Base-by-base conservation (phyloP, 1,284 basidiomycete genomes). In the Ustilago lituana region DNA sequence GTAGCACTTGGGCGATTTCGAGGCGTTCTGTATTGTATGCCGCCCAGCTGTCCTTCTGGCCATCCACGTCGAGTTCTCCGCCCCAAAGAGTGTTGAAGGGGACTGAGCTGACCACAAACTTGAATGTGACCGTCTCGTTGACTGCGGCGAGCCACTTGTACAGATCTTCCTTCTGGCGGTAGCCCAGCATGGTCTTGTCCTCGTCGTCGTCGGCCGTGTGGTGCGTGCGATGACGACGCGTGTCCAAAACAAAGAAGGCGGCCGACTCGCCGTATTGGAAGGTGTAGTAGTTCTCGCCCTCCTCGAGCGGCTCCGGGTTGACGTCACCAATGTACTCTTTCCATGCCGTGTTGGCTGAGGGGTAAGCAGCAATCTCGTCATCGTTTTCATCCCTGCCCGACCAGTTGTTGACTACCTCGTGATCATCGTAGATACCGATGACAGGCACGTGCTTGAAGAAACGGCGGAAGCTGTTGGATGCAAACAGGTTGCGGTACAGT, bases 191-290 rank as follows among this genome's bases (percentile, higher is more conserved):
- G 1, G 89, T 90, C 53, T 77, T 78, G 49, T 67, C 69, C 36
- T 85, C 84, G 24, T 86, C 86, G n/a, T 85, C 85, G 8, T 61
- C 51, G 5, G 60, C 52, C 3, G 81, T 76, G 14, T 82, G 80
- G 12, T 84, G 79, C 17, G 86, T 86, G 27, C 91, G 87, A 76
- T 91, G 87, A 14, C 87, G 85, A 12, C 90, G 85, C 6, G 89
- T 90, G 82, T 92, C 91, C 84, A 90, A 84, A 23, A 92, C 90
- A 82, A 92, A 92, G 82, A 91, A 92, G 0, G 89, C 89, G 3
- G 68, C 71, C 32, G 67, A 60, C 26, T 73, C 70, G 39, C 78
- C 78, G 52, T 77, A 74, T 26, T 69, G 68, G 68, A 81, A 78
- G 15, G 76, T 74, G 73, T 87, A 91, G 78, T 89, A 90, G 74